phyloP scores from a whole-genome alignment of 495 filamentous ascomycete genomes.

The Neurospora tetrasperma region DNA sequence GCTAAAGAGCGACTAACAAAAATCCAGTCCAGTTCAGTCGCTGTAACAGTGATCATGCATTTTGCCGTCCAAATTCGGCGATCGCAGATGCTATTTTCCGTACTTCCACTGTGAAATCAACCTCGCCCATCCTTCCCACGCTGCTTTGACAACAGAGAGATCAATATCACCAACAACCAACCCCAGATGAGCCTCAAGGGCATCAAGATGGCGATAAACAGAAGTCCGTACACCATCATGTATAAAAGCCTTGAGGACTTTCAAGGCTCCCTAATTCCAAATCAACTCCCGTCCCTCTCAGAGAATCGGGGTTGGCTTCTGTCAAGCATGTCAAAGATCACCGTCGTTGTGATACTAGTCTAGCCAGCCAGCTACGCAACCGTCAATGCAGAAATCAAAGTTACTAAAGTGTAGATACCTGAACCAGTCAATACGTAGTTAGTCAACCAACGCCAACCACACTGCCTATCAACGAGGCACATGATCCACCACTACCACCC shows the following conservation, averaged over 20 bases:
- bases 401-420: not conserved
- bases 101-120: not conserved
- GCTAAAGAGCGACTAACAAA: not conserved
- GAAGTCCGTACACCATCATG: not conserved
- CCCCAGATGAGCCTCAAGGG: not conserved
- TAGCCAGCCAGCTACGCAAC: not conserved
- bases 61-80: not conserved
- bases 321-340: not conserved
- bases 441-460: not conserved
- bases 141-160: not conserved
- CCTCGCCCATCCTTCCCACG: not conserved
- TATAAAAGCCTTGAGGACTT: not conserved
- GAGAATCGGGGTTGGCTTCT: not conserved
- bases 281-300: not conserved
- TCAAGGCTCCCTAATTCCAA: not conserved
- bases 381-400: not conserved
- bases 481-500: not conserved
- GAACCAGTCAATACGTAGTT: not conserved
- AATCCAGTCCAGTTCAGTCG: not conserved
- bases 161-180: not conserved
- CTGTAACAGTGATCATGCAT: not conserved
- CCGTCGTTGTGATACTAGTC: not conserved
- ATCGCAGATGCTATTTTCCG: not conserved
- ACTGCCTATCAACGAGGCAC: not conserved
- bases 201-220: not conserved